Conservation (phyloP, 169 alveolate species). For the Plasmodium vinckei region DNA sequence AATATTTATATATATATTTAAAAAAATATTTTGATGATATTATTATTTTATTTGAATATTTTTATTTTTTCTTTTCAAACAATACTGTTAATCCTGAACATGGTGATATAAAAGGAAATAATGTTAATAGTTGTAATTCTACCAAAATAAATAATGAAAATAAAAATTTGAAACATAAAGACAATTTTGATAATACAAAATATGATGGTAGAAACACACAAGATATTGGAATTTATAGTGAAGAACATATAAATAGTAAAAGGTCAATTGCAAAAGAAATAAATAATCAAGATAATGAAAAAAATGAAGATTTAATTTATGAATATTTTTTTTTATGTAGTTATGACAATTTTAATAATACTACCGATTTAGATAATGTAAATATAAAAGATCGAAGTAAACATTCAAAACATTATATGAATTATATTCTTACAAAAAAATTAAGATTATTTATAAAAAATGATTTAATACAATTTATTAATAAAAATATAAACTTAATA, state of each 20-base stretch:
- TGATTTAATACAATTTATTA: slow-evolving; percentile 65
- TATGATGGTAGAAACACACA: not conserved
- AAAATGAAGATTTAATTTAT: slow-evolving; percentile 23
- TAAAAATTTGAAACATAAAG: not conserved
- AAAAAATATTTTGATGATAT: slow-evolving; percentile 62
- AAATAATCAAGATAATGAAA: not conserved
- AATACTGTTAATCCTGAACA: not conserved
- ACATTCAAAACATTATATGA: not conserved
- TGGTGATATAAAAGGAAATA: too few species aligned
- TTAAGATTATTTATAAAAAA: slow-evolving; percentile 45
- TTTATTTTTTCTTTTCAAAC: slow-evolving; percentile 9
- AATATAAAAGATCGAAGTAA: not conserved
- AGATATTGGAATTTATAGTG: not conserved
- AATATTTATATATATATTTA: slow-evolving; percentile 43
- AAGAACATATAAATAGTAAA: too few species aligned
- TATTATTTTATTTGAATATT: slow-evolving; percentile 57
- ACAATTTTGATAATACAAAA: too few species aligned
- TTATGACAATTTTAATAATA: slow-evolving; percentile 32
- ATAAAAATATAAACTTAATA: slow-evolving; percentile 13
- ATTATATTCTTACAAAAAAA: slow-evolving; percentile 9
- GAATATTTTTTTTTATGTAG: slow-evolving; percentile 22
- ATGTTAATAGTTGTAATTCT: not conserved
- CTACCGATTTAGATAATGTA: not conserved
- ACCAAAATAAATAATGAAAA: not conserved
- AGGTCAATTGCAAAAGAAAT: not conserved